Evolutionary conservation across 768 basidiomycete species (phyloP).

Genomic region (Podaxis sp.): DNA sequence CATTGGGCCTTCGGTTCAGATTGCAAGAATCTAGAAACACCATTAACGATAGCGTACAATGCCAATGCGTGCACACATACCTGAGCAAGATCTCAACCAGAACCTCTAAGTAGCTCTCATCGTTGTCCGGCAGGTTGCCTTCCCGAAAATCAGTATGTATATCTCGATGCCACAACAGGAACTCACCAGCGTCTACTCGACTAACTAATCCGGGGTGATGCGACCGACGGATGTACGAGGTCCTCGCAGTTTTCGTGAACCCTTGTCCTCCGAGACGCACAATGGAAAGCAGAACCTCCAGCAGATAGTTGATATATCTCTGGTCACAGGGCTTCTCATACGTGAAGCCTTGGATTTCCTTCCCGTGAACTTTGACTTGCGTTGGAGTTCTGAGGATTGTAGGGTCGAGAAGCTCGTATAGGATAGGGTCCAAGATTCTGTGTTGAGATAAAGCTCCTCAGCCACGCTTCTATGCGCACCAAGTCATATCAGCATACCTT

Average conservation of each 20-base stretch:
- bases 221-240: slow-evolving; percentile 62
- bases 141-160: slow-evolving; percentile 3
- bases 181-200: slow-evolving; percentile 60
- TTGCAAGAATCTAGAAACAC: slow-evolving; percentile 59
- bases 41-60: not conserved
- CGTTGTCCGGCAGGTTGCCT: slow-evolving; percentile 45
- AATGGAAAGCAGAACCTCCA: slow-evolving; percentile 77
- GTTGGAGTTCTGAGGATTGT: slow-evolving; percentile 53
- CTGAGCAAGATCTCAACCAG: slow-evolving; percentile 71
- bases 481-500: slow-evolving; percentile 48
- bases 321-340: slow-evolving; percentile 83
- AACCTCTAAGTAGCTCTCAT: slow-evolving; percentile 74
- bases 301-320: slow-evolving; percentile 63
- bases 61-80: slow-evolving; percentile 39
- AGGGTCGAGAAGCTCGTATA: slow-evolving; percentile 77
- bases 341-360: slow-evolving; percentile 61
- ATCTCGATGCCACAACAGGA: not conserved
- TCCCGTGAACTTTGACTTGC: slow-evolving; percentile 55
- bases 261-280: slow-evolving; percentile 90
- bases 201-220: slow-evolving; percentile 60
- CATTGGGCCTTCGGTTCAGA: slow-evolving; percentile 66
- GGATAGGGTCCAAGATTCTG: slow-evolving; percentile 88
- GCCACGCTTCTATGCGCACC: not conserved
- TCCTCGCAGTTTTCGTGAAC: slow-evolving; percentile 73
- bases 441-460: slow-evolving; percentile 8